These are phyloP conservation scores for Podospora fimiseda DNA, from an alignment of 495 filamentous ascomycete species.

Conservation along the genomic window DNA sequence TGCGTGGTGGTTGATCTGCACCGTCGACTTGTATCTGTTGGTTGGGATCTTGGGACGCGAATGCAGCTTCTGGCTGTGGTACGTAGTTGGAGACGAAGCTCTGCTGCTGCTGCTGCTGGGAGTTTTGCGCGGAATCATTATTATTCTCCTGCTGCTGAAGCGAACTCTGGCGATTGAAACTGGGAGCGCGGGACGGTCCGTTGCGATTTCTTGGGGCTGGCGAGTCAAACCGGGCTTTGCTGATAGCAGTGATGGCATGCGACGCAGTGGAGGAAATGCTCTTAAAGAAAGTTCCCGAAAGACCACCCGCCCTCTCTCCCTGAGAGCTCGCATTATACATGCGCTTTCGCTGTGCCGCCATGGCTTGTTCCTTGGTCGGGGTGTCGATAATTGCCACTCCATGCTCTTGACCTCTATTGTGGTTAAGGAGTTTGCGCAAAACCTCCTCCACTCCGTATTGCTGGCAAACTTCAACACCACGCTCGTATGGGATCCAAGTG, in stretches of 20 bases:
- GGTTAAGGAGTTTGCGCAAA: constrained; percentile 75
- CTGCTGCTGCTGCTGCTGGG: too few relatives aligned
- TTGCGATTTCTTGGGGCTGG: constrained; percentile 59
- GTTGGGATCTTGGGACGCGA: constrained; percentile 35
- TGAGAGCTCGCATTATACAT: constrained; percentile 68
- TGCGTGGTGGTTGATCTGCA: constrained; percentile 71
- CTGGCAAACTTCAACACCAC: constrained; percentile 85
- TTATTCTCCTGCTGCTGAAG: constrained; percentile 58
- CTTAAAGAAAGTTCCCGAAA: constrained; percentile 84
- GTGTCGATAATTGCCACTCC: constrained; percentile 66
- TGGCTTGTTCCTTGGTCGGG: constrained; percentile 98
- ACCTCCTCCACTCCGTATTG: constrained; percentile 91
- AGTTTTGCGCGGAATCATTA: constrained; percentile 40
- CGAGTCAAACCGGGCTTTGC: constrained; percentile 89
- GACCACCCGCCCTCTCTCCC: constrained; percentile 58
- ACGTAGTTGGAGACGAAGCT: constrained; percentile 42
- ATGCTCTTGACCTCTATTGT: constrained; percentile 78
- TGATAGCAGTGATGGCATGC: constrained; percentile 87
- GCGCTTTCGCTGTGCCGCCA: constrained; percentile 93
- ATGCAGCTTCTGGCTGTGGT: constrained; percentile 42
- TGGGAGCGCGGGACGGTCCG: constrained; percentile 41
- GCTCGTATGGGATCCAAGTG: constrained; percentile 90
- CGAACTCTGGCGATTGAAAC: constrained; percentile 50
- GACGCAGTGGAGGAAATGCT: constrained; percentile 92
- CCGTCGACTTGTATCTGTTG: constrained; percentile 44